phyloP scores from a whole-genome alignment of 2,329 filamentous ascomycete genomes.

The Talaromyces sp. region DNA sequence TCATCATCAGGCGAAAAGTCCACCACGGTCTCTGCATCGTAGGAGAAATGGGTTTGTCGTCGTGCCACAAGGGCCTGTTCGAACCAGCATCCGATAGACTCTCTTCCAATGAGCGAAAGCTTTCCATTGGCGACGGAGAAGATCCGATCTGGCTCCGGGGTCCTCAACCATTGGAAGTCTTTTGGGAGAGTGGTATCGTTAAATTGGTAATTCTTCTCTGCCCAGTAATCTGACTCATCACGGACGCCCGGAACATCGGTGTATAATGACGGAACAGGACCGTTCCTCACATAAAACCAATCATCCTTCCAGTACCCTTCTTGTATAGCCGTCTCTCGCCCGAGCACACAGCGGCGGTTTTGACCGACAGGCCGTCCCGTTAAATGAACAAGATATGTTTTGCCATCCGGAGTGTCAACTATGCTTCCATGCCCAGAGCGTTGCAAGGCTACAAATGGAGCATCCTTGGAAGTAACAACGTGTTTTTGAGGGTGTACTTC shows the following conservation, averaged over 20 bases:
- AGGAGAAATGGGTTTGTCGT: constrained; percentile 17
- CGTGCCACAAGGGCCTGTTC: constrained; percentile 17
- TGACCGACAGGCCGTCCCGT: constrained; percentile 16
- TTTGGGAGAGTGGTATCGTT: constrained; percentile 1
- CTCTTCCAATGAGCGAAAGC: constrained; percentile 13
- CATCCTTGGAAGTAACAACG: constrained; percentile 38
- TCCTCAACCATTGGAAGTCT: constrained; percentile 17
- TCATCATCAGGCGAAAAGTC: constrained; percentile 16
- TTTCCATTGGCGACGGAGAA: constrained; percentile 11
- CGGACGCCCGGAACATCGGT: constrained; percentile 11
- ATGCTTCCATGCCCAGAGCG: constrained; percentile 18
- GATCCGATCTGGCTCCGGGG: constrained; percentile 8
- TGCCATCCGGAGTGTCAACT: constrained; percentile 14
- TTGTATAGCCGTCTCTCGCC: constrained; percentile 17
- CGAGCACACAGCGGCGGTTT: constrained; percentile 16
- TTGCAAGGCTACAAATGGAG: constrained; percentile 16
- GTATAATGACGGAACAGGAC: constrained; percentile 17
- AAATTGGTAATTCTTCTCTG: constrained; percentile 13
- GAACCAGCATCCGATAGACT: constrained; percentile 17
- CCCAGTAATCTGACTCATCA: constrained; percentile 15
- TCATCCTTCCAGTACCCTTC: constrained; percentile 17
- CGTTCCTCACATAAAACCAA: constrained; percentile 17
- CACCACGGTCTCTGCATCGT: constrained; percentile 16
- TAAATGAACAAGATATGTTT: constrained; percentile 17
- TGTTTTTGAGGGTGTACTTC: constrained; percentile 45